Conservation (phyloP, 2,329 filamentous ascomycete species). For the Acarospora socialis region DNA sequence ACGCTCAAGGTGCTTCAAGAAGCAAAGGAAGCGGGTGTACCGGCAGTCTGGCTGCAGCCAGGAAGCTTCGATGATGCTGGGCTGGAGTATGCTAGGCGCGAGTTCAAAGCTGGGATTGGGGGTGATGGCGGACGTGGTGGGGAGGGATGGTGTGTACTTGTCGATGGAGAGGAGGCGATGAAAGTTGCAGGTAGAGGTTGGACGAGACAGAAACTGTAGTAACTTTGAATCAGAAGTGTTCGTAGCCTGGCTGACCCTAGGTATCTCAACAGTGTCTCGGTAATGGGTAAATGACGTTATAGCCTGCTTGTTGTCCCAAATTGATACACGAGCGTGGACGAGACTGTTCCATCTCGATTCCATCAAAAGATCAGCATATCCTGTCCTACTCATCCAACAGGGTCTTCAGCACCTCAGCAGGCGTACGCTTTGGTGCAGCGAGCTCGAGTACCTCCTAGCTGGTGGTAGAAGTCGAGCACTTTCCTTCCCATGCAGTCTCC, state of each 20-base stretch:
- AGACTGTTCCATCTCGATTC: too few species aligned
- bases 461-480: too few species aligned
- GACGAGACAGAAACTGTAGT: slow-evolving; percentile 28
- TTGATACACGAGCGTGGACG: too few species aligned
- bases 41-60: slow-evolving; percentile 77
- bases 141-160: slow-evolving; percentile 78
- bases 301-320: too few species aligned
- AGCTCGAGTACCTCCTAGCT: slow-evolving; percentile 20
- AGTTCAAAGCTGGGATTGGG: slow-evolving; percentile 58
- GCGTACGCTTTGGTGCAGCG: slow-evolving; percentile 18
- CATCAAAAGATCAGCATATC: too few species aligned
- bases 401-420: slow-evolving; percentile 14
- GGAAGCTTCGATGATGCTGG: slow-evolving; percentile 72
- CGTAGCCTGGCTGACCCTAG: too few species aligned
- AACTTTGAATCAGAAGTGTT: too few species aligned
- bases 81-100: slow-evolving; percentile 50
- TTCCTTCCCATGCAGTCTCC: slow-evolving; percentile 21
- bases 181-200: slow-evolving; percentile 43
- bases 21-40: slow-evolving; percentile 58
- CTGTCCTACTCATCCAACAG: slow-evolving; percentile 9
- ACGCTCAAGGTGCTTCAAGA: slow-evolving; percentile 63
- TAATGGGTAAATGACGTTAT: too few species aligned
- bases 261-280: too few species aligned
- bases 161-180: slow-evolving; percentile 55
- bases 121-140: slow-evolving; percentile 48